phyloP scores from a whole-genome alignment of 2,329 filamentous ascomycete species.

The Neonectria faginata region DNA sequence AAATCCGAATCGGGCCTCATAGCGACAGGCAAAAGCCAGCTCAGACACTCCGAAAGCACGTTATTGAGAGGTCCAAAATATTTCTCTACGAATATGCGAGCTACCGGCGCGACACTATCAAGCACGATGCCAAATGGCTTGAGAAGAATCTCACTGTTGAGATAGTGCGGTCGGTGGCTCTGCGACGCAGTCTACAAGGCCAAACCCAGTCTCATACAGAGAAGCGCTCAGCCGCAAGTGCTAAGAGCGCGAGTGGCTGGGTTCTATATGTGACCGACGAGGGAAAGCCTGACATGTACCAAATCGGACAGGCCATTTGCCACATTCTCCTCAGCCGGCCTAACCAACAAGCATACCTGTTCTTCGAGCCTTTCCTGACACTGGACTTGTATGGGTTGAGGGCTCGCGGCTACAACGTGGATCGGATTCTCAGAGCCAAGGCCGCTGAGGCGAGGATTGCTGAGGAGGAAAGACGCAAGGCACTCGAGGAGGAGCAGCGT shows the following conservation, averaged over 20 bases:
- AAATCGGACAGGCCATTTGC: conserved; percentile 89
- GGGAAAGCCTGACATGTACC: conserved; percentile 82
- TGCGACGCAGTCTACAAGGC: conserved; percentile 80
- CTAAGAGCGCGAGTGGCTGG: conserved; percentile 65
- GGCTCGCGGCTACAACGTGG: conserved; percentile 94
- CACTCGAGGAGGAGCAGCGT: conserved; percentile 78
- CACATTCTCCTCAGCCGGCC: conserved; percentile 83
- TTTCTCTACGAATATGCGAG: conserved; percentile 84
- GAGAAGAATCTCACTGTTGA: conserved; percentile 85
- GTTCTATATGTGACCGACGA: conserved; percentile 81
- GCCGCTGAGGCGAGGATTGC: conserved; percentile 88
- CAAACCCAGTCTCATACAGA: conserved; percentile 77
- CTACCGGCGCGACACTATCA: conserved; percentile 80
- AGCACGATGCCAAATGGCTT: conserved; percentile 90
- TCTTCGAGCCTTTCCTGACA: conserved; percentile 90
- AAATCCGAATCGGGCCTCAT: conserved; percentile 76
- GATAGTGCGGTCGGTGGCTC: conserved; percentile 80
- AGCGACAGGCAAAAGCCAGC: conserved; percentile 76
- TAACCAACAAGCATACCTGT: conserved; percentile 88
- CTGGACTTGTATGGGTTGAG: conserved; percentile 85
- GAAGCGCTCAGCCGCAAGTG: conserved; percentile 78
- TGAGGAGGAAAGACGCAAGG: conserved; percentile 82
- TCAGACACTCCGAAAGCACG: conserved; percentile 78
- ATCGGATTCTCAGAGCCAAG: conserved; percentile 89
- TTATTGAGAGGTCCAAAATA: conserved; percentile 87